Evolutionary conservation across 176 grass and related monocot species (phyloP), one percentile per base, ranked within the genome.

Genomic region (Zoysia pacifica): DNA sequence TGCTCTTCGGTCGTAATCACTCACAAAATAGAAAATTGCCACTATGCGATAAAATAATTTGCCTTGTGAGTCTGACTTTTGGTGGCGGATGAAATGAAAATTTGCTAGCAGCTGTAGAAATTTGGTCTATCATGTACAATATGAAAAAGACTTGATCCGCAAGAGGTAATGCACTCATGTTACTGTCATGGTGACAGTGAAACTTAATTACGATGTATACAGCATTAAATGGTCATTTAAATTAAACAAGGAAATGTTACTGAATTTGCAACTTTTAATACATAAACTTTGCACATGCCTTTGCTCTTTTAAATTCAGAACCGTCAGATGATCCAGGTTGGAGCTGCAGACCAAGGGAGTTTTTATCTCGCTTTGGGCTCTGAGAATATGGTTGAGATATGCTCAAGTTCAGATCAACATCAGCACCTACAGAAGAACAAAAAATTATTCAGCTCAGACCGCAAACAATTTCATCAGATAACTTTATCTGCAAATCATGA

Each of bases 351-450:
- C 86, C 87, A n/a, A 78, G 52, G 69, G 44, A 76, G 51, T 69
- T 80, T 45, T 86, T 89, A 84, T 95, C 90, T 83, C 80, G 87
- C 78, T 91, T 88, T 14, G 96, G 86, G 69, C 81, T 87, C 51
- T 59, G 81, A 40, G 70, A 72, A 79, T 56, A 58, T 9, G 96
- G 90, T 86, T 99, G 96, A 85, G 90, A 99, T 91, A 99, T 93
- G 65, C 90, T 95, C 88, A 99, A 86, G 88, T 87, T 93, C 82
- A 99, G 83, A 93, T 99, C 84, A 11, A 99, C 82, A 35, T 91
- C 90, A n/a, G 62, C 75, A 39, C 79, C 88, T 91, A 51, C 16
- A 44, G 65, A 75, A 35, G 15, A 81, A 58, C 12, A 14, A 13
- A 45, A 81, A 44, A 5, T 0, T 70, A 43, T 62, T 20, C 28